Evolutionary conservation across 495 filamentous ascomycete genomes (phyloP).

Genomic region (Neurospora discreta): DNA sequence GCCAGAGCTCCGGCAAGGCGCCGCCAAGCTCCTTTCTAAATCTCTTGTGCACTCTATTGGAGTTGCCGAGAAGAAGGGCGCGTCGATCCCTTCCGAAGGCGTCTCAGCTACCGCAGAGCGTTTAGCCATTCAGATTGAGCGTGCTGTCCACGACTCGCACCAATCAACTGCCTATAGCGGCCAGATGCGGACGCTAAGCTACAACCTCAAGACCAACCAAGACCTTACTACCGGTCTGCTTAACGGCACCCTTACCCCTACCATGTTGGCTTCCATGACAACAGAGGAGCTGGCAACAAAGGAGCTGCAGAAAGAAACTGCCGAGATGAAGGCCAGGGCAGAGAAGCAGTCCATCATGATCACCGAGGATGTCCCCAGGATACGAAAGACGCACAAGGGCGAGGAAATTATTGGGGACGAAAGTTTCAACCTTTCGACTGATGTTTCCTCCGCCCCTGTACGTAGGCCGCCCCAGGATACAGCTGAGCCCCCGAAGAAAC

Average conservation of each 20-base stretch:
- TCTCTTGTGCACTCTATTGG: constrained; percentile 29
- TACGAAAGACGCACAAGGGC: constrained; percentile 88
- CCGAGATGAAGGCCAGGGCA: constrained; percentile 54
- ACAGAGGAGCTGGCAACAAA: constrained; percentile 83
- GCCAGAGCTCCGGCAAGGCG: constrained; percentile 29
- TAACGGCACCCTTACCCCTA: constrained; percentile 52
- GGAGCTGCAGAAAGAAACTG: constrained; percentile 70
- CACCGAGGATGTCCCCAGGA: constrained; percentile 70
- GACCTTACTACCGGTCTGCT: constrained; percentile 69
- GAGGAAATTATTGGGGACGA: constrained; percentile 79
- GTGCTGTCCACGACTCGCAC: constrained; percentile 37
- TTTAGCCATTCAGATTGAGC: constrained; percentile 60
- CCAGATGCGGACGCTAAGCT: constrained; percentile 47
- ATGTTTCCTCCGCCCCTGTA: constrained; percentile 28
- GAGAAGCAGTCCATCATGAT: constrained; percentile 83
- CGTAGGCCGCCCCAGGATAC: constrained; percentile 20
- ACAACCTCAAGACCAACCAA: constrained; percentile 79
- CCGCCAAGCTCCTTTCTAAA: constrained; percentile 33
- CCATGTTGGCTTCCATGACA: constrained; percentile 70
- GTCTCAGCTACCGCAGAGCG: constrained; percentile 29
- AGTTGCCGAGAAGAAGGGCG: constrained; percentile 31
- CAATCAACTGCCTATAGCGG: constrained; percentile 30
- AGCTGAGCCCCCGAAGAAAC: constrained; percentile 6
- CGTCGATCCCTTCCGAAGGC: constrained; percentile 23
- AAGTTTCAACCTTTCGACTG: constrained; percentile 18